These are phyloP conservation scores for Pleurotus tuber-regium DNA, from an alignment of 768 basidiomycete species.

Conservation along the genomic window DNA sequence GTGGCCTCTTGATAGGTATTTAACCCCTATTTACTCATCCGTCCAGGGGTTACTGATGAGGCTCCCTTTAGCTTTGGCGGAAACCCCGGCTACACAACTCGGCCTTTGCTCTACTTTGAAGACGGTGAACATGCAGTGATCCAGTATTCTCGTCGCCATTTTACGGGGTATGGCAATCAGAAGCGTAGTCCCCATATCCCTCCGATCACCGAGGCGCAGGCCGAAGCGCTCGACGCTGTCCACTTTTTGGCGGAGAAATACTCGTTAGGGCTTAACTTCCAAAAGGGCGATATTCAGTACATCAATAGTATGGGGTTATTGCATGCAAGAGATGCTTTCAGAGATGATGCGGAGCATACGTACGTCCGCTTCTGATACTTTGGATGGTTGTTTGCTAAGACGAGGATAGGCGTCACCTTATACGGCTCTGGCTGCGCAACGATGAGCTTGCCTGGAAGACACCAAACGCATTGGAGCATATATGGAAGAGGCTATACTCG, in stretches of 20 bases:
- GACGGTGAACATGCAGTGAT: conserved; percentile 15
- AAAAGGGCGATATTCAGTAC: conserved; percentile 20
- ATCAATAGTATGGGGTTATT: conserved; percentile 18
- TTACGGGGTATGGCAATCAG: conserved; percentile 16
- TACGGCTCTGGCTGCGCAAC: conserved; percentile 36
- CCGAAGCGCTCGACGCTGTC: conserved; percentile 19
- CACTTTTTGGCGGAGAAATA: conserved; percentile 19
- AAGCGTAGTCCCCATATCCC: conserved; percentile 15
- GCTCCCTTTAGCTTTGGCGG: conserved; percentile 13
- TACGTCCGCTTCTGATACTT: conserved; percentile 6
- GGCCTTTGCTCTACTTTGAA: conserved; percentile 17
- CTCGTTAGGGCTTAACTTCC: conserved; percentile 17
- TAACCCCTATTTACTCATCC: neutral
- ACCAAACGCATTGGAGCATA: conserved; percentile 28
- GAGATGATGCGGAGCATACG: conserved; percentile 17
- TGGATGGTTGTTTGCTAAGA: neutral
- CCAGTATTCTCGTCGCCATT: conserved; percentile 20
- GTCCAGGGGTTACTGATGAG: neutral
- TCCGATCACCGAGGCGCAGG: conserved; percentile 20
- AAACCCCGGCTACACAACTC: conserved; percentile 11
- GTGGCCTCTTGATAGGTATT: conserved; percentile 42
- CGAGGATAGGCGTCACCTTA: conserved; percentile 30
- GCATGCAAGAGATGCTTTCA: conserved; percentile 19
- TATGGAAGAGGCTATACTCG: conserved; percentile 34
- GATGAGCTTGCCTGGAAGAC: conserved; percentile 37